phyloP scores from a whole-genome alignment of 192 early-diverging fungal species.

The Coemansia sp. region DNA sequence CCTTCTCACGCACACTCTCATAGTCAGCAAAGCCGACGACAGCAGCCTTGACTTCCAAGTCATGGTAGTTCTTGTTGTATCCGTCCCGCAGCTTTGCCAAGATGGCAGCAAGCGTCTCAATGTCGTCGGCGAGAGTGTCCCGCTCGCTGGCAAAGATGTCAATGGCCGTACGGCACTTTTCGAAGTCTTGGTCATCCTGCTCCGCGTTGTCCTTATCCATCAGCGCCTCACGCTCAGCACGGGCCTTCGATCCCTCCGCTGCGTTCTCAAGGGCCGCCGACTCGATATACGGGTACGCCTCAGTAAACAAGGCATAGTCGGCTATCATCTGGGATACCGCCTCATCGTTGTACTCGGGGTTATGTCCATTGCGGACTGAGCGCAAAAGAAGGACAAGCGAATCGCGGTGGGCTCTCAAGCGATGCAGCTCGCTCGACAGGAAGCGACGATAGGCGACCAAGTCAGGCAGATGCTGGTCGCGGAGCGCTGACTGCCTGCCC shows the following conservation, averaged over 20 bases:
- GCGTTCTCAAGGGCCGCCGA: conserved; percentile 29
- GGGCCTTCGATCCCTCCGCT: conserved; percentile 31
- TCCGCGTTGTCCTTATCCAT: conserved; percentile 29
- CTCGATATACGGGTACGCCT: conserved; percentile 44
- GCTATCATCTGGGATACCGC: conserved; percentile 63
- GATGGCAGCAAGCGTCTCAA: conserved; percentile 7
- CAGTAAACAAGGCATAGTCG: conserved; percentile 62
- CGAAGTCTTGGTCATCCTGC: conserved; percentile 32
- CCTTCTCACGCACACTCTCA: conserved; percentile 28
- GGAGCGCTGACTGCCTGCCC: conserved; percentile 18
- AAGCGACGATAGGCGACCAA: conserved; percentile 24
- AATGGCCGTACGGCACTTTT: conserved; percentile 23
- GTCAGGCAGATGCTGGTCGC: conserved; percentile 24
- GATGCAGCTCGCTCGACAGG: conserved; percentile 27
- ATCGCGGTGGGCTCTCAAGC: conserved; percentile 27
- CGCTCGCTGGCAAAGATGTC: conserved; percentile 27
- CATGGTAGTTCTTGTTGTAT: conserved; percentile 61
- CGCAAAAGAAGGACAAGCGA: conserved; percentile 28
- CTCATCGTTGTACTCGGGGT: conserved; percentile 72
- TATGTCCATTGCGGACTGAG: conserved; percentile 62
- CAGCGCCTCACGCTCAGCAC: conserved; percentile 23
- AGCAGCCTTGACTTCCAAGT: conserved; percentile 56
- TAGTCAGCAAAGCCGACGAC: conserved; percentile 43
- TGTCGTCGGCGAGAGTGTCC: conserved; percentile 25
- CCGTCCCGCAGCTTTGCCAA: conserved; percentile 41